Evolutionary conservation across 768 basidiomycete species (phyloP), one percentile per base, ranked within the genome.

Genomic region (Stropharia rugosoannulata): DNA sequence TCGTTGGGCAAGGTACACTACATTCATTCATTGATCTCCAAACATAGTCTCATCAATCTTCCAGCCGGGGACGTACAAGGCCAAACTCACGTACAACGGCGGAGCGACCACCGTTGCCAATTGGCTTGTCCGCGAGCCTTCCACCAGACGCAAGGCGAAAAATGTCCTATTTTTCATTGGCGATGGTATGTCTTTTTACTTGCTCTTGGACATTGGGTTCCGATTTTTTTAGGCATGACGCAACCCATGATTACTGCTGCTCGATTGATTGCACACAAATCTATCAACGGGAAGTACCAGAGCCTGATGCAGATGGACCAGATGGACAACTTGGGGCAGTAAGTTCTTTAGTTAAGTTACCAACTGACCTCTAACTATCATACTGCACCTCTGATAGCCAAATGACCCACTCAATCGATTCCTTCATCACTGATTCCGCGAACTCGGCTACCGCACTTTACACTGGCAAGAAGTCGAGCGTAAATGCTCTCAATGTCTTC

Each of bases 391-490:
- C 7, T 50, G 22, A 48, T 39, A 75, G 75, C 47, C 77, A 78
- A 69, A 78, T 78, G 77, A 76, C 75, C 5, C 77, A 78, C 58
- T 77, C 75, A 1, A 68, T 78, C 16, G 77, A 78, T 55, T 77
- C 77, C 1, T 75, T 76, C 59, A 78, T 78, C 59, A 78, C 77
- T 48, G 77, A 78, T 62, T 78, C 77, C 4, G 77, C 77, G 2
- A 78, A 78, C 64, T 77, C 75, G 12, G 77, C 77, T 2, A 77
- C 75, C 32, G 75, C 77, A 18, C 66, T 78, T 19, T 78, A 76
- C 56, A 75, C 74, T 0, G 77, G 77, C 15, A 76, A 78, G 61
- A 78, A 78, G 62, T 71, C 72, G 6, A 68, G 70, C 6, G 77
- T 77, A 42, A 74, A 73, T 45, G 72, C 75, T 8, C 58, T 77